Evolutionary conservation across 1,284 basidiomycete species (phyloP).

Genomic region (Schizophyllum amplum): DNA sequence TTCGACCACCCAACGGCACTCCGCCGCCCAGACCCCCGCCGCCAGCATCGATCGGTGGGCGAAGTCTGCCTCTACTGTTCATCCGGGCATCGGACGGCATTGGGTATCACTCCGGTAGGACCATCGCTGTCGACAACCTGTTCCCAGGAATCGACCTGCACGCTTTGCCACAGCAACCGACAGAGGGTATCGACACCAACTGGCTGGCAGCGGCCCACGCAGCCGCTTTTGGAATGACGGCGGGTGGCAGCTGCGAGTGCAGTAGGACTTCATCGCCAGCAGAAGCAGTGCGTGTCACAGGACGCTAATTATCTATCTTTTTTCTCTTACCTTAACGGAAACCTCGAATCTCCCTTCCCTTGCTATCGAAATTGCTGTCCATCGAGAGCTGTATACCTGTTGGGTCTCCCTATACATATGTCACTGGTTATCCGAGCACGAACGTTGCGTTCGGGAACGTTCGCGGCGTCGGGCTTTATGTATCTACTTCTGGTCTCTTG

Average conservation of each 20-base stretch:
- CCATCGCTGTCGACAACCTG: conserved; percentile 77
- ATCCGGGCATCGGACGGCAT: conserved; percentile 71
- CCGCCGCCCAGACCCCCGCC: conserved; percentile 17
- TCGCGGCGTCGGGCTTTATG: no score
- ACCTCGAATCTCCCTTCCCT: no score
- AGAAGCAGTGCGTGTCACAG: no score
- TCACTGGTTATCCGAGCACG: no score
- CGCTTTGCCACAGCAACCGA: conserved; percentile 30
- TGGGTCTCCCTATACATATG: no score
- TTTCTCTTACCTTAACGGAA: no score
- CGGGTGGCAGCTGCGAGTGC: conserved; percentile 69
- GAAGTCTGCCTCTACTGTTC: conserved; percentile 63
- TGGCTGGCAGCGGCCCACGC: conserved; percentile 65
- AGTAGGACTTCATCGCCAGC: conserved; percentile 32
- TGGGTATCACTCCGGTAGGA: conserved; percentile 78
- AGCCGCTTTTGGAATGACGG: conserved; percentile 45
- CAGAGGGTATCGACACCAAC: conserved; percentile 40
- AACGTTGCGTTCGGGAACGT: no score
- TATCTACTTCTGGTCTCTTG: no score
- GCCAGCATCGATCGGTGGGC: conserved; percentile 47
- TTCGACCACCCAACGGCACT: conserved; percentile 5
- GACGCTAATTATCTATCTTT: no score
- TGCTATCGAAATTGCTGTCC: no score
- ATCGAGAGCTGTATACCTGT: no score
- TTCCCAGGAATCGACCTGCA: conserved; percentile 55